These are phyloP conservation scores for Globisporangium parvum DNA, from an alignment of 352 stramenopile species.

Conservation along the genomic window DNA sequence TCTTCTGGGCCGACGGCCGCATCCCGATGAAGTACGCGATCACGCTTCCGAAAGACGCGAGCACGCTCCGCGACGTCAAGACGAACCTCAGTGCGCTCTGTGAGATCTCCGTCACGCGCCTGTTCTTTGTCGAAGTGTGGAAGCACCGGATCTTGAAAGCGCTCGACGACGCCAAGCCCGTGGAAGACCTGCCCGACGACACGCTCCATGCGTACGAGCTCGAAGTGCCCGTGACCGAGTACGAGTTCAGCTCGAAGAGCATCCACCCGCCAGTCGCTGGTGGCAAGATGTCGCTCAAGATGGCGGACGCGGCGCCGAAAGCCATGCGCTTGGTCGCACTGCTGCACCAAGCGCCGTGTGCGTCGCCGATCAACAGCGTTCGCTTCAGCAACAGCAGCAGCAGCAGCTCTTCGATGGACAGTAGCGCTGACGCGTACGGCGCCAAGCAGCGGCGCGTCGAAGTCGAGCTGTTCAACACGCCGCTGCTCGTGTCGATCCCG, in stretches of 20 bases:
- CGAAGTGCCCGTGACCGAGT: slow-evolving; percentile 54
- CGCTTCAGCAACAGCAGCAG: slow-evolving; percentile 21
- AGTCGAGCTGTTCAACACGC: slow-evolving; percentile 73
- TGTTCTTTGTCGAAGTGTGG: slow-evolving; percentile 75
- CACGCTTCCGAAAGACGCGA: slow-evolving; percentile 40
- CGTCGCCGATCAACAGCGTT: slow-evolving; percentile 43
- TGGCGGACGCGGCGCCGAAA: slow-evolving; percentile 22
- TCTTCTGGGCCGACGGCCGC: slow-evolving; percentile 66
- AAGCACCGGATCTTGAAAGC: slow-evolving; percentile 60
- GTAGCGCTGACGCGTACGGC: slow-evolving; percentile 9
- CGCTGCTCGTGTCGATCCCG: slow-evolving; percentile 63
- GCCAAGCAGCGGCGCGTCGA: slow-evolving; percentile 52
- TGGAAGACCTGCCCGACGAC: slow-evolving; percentile 41
- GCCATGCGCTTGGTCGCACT: slow-evolving; percentile 65
- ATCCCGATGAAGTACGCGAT: slow-evolving; percentile 78
- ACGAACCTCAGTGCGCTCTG: slow-evolving; percentile 46
- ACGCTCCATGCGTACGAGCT: slow-evolving; percentile 88
- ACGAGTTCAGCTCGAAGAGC: slow-evolving; percentile 60
- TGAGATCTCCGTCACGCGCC: slow-evolving; percentile 28
- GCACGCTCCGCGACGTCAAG: slow-evolving; percentile 52
- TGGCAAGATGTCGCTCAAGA: slow-evolving; percentile 19
- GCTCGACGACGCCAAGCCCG: slow-evolving; percentile 29
- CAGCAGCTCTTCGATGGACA: slow-evolving; percentile 8
- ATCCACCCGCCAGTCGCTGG: slow-evolving; percentile 27
- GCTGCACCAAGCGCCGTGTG: slow-evolving; percentile 56